These are phyloP conservation scores for Apocynum venetum DNA, from an alignment of 257 asterid species.

Conservation along the genomic window DNA sequence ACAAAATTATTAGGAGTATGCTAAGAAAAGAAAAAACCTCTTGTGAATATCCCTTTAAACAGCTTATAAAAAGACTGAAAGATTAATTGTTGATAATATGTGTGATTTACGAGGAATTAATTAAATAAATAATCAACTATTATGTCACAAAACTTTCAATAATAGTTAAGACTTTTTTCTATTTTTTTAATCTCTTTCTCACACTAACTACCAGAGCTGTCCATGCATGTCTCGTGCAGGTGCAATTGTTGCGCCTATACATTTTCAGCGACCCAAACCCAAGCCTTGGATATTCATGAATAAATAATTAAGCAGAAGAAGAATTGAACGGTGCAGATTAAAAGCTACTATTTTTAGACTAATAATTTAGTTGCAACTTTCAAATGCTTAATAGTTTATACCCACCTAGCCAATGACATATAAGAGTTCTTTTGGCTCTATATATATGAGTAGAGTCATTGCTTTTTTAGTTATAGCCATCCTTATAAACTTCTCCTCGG, in stretches of 20 bases:
- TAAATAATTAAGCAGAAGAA: neutral
- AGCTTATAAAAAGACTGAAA: too few relatives aligned
- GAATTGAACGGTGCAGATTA: neutral
- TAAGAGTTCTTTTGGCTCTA: neutral
- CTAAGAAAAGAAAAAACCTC: too few relatives aligned
- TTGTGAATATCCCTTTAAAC: too few relatives aligned
- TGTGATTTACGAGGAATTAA: too few relatives aligned
- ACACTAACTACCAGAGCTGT: too few relatives aligned
- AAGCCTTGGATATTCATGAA: neutral
- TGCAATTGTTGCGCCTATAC: too few relatives aligned
- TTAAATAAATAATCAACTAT: too few relatives aligned
- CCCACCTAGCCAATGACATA: neutral
- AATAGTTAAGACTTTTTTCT: too few relatives aligned
- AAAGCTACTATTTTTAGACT: neutral
- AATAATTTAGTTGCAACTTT: neutral
- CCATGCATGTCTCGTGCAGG: neutral
- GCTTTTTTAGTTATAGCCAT: neutral
- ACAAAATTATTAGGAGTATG: too few relatives aligned
- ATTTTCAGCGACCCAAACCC: neutral
- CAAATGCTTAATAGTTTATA: neutral
- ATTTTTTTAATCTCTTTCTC: too few relatives aligned
- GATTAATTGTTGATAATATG: too few relatives aligned
- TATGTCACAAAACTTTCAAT: too few relatives aligned
- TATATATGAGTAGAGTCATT: neutral
- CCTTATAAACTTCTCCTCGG: neutral